Evolutionary conservation across 176 grass and related monocot species (phyloP).

Genomic region (Typha latifolia): DNA sequence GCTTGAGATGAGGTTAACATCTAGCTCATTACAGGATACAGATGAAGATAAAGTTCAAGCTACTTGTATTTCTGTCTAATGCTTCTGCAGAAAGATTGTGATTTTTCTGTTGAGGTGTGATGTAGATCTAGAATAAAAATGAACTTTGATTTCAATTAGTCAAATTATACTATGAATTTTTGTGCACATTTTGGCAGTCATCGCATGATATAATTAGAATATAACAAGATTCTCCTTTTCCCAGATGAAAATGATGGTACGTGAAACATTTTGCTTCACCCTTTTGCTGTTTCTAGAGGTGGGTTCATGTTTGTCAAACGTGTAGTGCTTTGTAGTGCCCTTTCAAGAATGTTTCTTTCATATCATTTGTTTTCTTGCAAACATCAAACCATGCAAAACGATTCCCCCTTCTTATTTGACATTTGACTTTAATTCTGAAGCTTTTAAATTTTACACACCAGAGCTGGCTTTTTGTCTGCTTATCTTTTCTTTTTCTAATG

Average conservation of each 20-base stretch:
- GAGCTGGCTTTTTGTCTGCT: neutral
- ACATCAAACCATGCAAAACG: slow-evolving; percentile 28
- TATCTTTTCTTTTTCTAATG: slow-evolving; percentile 39
- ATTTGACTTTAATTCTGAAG: neutral
- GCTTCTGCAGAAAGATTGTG: neutral
- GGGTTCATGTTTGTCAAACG: slow-evolving; percentile 33
- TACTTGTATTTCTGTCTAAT: no score
- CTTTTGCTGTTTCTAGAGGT: slow-evolving; percentile 41
- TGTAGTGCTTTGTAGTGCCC: slow-evolving; percentile 20
- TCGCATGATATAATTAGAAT: slow-evolving; percentile 28
- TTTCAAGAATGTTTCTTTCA: neutral
- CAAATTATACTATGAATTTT: neutral
- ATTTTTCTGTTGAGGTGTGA: neutral
- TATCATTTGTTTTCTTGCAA: slow-evolving; percentile 23
- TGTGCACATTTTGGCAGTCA: slow-evolving; percentile 10
- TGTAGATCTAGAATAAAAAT: neutral
- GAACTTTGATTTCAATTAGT: neutral
- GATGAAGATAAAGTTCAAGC: no score
- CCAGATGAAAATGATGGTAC: slow-evolving; percentile 95
- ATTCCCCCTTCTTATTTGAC: slow-evolving; percentile 5
- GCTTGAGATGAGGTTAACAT: no score
- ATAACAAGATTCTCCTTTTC: slow-evolving; percentile 57
- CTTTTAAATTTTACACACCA: neutral
- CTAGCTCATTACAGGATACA: no score
- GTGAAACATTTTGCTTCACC: slow-evolving; percentile 54